Evolutionary conservation across 306 rosid species (phyloP).

Genomic region (Purshia tridentata): DNA sequence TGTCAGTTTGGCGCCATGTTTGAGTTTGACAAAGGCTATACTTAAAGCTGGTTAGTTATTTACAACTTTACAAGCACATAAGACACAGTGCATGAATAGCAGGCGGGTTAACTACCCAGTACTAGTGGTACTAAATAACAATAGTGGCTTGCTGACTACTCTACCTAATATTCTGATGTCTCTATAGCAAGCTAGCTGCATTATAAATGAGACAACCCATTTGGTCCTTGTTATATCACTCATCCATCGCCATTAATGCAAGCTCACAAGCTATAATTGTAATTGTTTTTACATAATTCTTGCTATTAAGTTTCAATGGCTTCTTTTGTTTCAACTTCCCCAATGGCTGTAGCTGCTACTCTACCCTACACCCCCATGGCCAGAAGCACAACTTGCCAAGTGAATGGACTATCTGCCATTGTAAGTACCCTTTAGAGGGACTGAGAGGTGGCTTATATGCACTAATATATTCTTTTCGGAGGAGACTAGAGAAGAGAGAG

Average conservation of each 20-base stretch:
- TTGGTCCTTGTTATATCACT: neutral
- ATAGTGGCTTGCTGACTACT: no score
- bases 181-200: neutral
- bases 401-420: slow-evolving; percentile 22
- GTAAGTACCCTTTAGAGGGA: slow-evolving; percentile 16
- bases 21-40: neutral
- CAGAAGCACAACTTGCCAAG: slow-evolving; percentile 27
- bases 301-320: slow-evolving; percentile 34
- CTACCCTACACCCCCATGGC: slow-evolving; percentile 28
- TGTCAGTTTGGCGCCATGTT: neutral
- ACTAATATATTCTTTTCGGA: neutral
- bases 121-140: no score
- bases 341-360: slow-evolving; percentile 23
- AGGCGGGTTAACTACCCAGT: no score
- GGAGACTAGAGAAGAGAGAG: neutral
- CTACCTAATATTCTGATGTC: neutral
- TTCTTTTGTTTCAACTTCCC: slow-evolving; percentile 37
- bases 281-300: neutral
- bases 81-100: slow-evolving; percentile 14
- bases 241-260: neutral
- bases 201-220: slow-evolving; percentile 2
- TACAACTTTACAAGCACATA: slow-evolving; percentile 9
- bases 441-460: no score
- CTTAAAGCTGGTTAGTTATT: neutral
- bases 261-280: neutral